These are phyloP conservation scores for Berberis thunbergii DNA, from an alignment of 164 flowering plant species.

Conservation along the genomic window DNA sequence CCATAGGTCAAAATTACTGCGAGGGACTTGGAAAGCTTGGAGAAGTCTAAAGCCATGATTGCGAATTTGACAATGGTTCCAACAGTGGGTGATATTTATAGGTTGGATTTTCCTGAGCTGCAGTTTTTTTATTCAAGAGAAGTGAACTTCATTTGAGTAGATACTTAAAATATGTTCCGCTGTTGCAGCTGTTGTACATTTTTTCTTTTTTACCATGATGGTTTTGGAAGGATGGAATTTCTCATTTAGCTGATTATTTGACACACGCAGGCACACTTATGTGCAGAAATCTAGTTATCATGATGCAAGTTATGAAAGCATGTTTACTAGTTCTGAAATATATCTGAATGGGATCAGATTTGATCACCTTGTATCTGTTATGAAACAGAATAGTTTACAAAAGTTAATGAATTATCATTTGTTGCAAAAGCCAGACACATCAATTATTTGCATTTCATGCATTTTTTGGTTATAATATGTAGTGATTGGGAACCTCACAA, in stretches of 20 bases:
- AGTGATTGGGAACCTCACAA: background rate
- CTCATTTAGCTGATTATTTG: no score
- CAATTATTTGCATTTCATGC: background rate
- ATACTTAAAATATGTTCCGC: no score
- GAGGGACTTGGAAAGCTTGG: conserved; percentile 65
- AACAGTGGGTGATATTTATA: conserved; percentile 71
- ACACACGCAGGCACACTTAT: no score
- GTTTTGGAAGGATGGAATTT: no score
- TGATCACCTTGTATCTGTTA: background rate
- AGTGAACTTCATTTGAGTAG: background rate
- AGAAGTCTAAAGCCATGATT: conserved; percentile 79
- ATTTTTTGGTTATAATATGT: background rate
- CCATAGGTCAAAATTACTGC: conserved; percentile 89
- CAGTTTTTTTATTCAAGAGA: background rate
- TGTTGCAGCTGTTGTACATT: no score
- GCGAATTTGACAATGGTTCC: conserved; percentile 86
- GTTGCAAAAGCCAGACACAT: background rate
- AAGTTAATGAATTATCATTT: background rate
- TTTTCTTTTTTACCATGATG: no score
- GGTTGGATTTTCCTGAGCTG: conserved; percentile 26
- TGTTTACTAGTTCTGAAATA: background rate
- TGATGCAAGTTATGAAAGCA: background rate
- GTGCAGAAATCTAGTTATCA: no score
- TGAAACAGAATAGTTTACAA: background rate
- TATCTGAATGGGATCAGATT: background rate